Evolutionary conservation across 2,329 filamentous ascomycete genomes (phyloP).

Genomic region (Nothomitra cinnamomea): DNA sequence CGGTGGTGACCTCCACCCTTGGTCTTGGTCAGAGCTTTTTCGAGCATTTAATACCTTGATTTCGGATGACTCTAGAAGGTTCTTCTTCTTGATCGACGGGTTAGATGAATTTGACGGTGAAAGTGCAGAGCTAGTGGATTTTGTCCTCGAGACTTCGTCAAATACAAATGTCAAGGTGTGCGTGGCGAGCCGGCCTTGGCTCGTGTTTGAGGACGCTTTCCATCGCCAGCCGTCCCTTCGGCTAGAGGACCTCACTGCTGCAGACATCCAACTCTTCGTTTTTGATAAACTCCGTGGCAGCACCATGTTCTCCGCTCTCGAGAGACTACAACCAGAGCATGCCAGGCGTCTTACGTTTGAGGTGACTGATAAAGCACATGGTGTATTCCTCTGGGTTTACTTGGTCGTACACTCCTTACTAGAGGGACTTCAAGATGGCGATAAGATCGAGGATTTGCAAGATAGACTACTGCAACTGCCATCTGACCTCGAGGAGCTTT

Average conservation of each 20-base stretch:
- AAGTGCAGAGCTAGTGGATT: slow-evolving; percentile 12
- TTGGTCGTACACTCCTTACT: neutral
- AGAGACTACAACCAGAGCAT: neutral
- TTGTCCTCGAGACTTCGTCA: slow-evolving; percentile 13
- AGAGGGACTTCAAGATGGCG: neutral
- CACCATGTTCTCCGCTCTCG: neutral
- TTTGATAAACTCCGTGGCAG: neutral
- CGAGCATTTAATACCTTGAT: neutral
- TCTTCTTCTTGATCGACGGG: slow-evolving; percentile 16
- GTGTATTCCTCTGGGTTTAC: neutral
- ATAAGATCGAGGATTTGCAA: neutral
- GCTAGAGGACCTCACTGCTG: neutral
- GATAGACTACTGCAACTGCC: neutral
- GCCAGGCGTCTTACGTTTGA: neutral
- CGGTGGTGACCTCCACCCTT: neutral
- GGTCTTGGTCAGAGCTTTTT: neutral
- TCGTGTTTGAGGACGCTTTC: slow-evolving; percentile 5
- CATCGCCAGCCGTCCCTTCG: neutral
- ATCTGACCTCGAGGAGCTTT: neutral
- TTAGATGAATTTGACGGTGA: neutral
- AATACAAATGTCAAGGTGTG: slow-evolving; percentile 18
- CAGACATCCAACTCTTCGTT: neutral
- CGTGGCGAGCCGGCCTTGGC: slow-evolving; percentile 15
- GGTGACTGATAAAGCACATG: neutral
- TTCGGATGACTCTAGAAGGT: too few relatives aligned